Conservation (phyloP, 352 stramenopile species). For the Achlya hypogyna region DNA sequence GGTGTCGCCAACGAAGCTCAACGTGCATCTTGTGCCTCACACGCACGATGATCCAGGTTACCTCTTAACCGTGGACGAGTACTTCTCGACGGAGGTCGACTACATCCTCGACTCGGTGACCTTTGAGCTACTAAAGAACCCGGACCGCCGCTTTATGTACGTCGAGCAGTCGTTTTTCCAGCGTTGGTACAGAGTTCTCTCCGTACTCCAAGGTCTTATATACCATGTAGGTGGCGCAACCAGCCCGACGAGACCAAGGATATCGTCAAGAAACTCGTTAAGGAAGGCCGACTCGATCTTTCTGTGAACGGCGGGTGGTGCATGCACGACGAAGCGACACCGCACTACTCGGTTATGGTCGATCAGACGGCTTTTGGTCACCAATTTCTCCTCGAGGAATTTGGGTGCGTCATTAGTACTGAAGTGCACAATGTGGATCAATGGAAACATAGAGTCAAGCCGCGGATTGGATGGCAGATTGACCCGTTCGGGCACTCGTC, state of each 20-base stretch:
- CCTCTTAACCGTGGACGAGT: slow-evolving; percentile 96
- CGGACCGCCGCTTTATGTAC: slow-evolving; percentile 91
- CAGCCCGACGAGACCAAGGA: slow-evolving; percentile 64
- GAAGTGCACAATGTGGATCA: too few relatives aligned
- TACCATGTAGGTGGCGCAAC: slow-evolving; percentile 57
- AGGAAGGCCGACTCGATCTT: slow-evolving; percentile 87
- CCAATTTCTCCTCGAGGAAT: slow-evolving; percentile 89
- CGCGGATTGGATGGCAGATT: slow-evolving; percentile 95
- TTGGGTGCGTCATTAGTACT: slow-evolving; percentile 43
- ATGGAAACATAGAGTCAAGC: slow-evolving; percentile 60
- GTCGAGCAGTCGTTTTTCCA: slow-evolving; percentile 95
- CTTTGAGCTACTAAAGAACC: slow-evolving; percentile 78
- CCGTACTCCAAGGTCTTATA: too few relatives aligned
- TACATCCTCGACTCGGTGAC: slow-evolving; percentile 94
- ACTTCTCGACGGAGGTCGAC: slow-evolving; percentile 89
- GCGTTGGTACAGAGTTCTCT: too few relatives aligned
- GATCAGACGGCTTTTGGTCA: slow-evolving; percentile 97
- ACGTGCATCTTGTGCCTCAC: slow-evolving; percentile 95
- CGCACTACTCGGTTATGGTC: slow-evolving; percentile 96
- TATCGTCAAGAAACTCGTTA: slow-evolving; percentile 81
- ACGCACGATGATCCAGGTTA: slow-evolving; percentile 94
- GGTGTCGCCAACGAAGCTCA: slow-evolving; percentile 70
- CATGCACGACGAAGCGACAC: slow-evolving; percentile 97
- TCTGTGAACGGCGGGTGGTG: slow-evolving; percentile 94
- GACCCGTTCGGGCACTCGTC: slow-evolving; percentile 94